Base-by-base conservation (phyloP, 1,284 basidiomycete species). In the Porphyrellus sp. region DNA sequence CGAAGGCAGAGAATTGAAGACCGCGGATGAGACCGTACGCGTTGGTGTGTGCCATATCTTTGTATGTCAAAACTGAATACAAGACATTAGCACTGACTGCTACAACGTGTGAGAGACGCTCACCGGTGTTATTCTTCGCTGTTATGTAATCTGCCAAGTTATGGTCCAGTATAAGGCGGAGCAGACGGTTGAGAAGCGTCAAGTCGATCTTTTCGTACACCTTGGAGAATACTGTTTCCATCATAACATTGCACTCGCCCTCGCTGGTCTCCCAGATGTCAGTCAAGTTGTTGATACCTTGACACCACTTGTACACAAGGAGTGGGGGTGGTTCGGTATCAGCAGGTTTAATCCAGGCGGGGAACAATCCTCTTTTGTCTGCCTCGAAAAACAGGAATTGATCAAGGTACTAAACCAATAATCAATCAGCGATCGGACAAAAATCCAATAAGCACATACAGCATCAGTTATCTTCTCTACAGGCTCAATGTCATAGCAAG, bases 401-500 rank as follows among this genome's bases (percentile, higher is more conserved):
- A 67, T 94, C 91, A 39, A 97, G 83, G 70, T 97, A 97, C 82
- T 87, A 58, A 13, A 21, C 18, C 33, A 6, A 42, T 7, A 34
- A 46, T 37, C 11, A 5, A 21, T 73, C 18, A 72, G 59, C 43
- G 41, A 49, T 13, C 15, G 8, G 51, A 21, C 2, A 15, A 8
- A 43, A 40, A 50, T 39, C 5, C 12, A 8, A 33, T 8, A 11
- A 5, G 40, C 8, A 77, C 84, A 67, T 59, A 88, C 85, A 23
- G 94, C 94, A 70, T 97, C 95, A 21, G 93, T 98, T 58, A 98
- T 96, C 82, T 98, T 98, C 77, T 98, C 95, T 21, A 98, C 92
- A 0, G 95, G 94, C 70, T 98, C 94, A 57, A 98, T 97, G 65
- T 98, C 95, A 70, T 98, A 98, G 68, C 93, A 96, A 21, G 94